Evolutionary conservation across 345 rosid species (phyloP).

Genomic region (Turritis glabra): DNA sequence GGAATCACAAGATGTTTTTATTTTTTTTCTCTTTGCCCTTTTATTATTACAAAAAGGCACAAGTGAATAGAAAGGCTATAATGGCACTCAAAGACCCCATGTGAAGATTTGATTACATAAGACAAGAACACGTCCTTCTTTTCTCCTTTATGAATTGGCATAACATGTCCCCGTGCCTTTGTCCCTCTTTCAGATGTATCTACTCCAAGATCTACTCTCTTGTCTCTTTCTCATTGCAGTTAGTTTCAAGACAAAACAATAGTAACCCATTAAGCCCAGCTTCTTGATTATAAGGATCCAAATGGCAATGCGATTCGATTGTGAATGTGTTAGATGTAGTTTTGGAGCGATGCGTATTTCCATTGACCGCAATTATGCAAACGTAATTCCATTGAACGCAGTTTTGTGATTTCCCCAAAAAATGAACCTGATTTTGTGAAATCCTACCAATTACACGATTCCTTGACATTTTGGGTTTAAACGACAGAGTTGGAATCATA

Average conservation of each 20-base stretch:
- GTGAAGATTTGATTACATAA: constrained; percentile 38
- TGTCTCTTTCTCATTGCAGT: constrained; percentile 26
- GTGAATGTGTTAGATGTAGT: neutral
- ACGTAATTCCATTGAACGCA: neutral
- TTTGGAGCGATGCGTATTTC: neutral
- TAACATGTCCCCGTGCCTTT: constrained; percentile 39
- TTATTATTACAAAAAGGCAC: constrained; percentile 4
- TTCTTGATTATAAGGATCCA: neutral
- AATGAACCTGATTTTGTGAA: neutral
- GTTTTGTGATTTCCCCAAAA: too few relatives aligned
- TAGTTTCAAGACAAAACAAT: constrained; percentile 2
- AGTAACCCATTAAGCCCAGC: neutral
- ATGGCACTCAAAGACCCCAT: constrained; percentile 37
- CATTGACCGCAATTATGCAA: too few relatives aligned
- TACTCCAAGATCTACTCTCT: constrained; percentile 35
- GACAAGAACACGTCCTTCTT: constrained; percentile 38
- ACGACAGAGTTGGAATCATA: neutral
- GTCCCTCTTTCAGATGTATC: constrained; percentile 37
- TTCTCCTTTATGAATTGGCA: constrained; percentile 38
- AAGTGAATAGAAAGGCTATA: constrained; percentile 16
- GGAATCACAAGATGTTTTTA: constrained; percentile 9
- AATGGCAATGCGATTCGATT: neutral
- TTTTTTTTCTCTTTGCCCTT: neutral
- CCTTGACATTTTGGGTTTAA: neutral
- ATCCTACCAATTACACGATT: neutral